Evolutionary conservation across 148 eudicot species (phyloP), one percentile per base, ranked within the genome.

Genomic region (Silene latifolia): DNA sequence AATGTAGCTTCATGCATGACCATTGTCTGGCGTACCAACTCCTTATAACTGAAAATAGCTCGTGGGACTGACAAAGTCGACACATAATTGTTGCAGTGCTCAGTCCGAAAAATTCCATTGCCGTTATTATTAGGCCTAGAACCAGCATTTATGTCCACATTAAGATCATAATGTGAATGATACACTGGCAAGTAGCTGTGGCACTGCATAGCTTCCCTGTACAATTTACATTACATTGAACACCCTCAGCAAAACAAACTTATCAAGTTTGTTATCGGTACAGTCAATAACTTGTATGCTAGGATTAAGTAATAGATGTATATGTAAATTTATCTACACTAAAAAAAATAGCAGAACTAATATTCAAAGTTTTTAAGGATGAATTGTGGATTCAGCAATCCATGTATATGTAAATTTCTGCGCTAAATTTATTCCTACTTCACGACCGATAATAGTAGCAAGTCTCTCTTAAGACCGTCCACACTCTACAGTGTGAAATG

Each of bases 1-100:
- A 87, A 87, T 23, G 84, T 78, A 63, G 57, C 80, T 54, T 89
- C 90, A 8, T 87, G 90, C 81, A 70, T 76, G 71, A 89, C 84
- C 67, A 90, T 90, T 24, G 85, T 83, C 77, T 81, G 84, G 61
- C 90, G 85, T 79, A 88, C 7, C 54, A 86, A 7, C 62, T 90
- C 88, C 85, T 82, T 88, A 60, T 80, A 78, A 6, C 63, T 69
- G 23, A 77, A 56, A 25, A 74, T 66, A 32, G 77, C 87, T 19
- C 74, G 82, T 47, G 72, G 47, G 67, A 56, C 58, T 10, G 76
- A 65, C 24, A 79, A 69, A 27, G 77, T 66, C 32, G 73, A 32
- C 51, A 73, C 77, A 46, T 53, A 64, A 77, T 77, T 76, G 76
- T 57, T 77, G 65, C 73, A 79, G 61, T 61, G 64, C 10, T 77